Base-by-base conservation (phyloP, 768 basidiomycete genomes). In the Lactarius vividus region DNA sequence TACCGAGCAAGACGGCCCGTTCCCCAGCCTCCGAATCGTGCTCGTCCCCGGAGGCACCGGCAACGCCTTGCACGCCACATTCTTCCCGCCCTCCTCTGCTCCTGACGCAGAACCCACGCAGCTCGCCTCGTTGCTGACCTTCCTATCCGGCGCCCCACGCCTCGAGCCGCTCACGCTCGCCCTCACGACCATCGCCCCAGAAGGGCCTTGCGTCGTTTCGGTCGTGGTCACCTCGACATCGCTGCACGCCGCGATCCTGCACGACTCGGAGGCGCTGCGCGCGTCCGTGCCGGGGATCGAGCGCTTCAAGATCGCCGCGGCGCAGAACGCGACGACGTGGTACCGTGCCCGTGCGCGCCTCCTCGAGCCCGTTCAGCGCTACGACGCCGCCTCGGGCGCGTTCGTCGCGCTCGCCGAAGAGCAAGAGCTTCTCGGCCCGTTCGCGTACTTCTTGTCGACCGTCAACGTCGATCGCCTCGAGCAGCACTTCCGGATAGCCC, bases 391-490 rank as follows among this genome's bases (percentile, higher is more conserved):
- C 2, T 74, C 75, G 11, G 73, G 80, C 37, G 63, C 74, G 4
- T 90, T 94, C 72, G 73, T 84, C 18, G 69, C 77, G 1, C 76
- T 80, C 70, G 75, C 76, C 2, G 68, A 75, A 20, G 70, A 74
- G n/a, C 73, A 85, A 15, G 78, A 81, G 42, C 67, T 94, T 11
- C 71, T 80, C 3, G 96, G 94, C 2, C 94, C 94, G 5, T 97
- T 96, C 72, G 80, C 83, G 31, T 98, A 98, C 77, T 91, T 97
- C 74, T 76, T 95, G 29, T 85, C 89, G 10, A 89, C 91, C 0
- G 81, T 89, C 61, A 91, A 94, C 67, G 91, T 91, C 52, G 91
- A 94, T 76, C 83, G 96, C 15, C 79, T 98, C 69, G 96, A 98
- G 75, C 85, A 91, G 5, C 74, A 79, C 15, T 96, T 98, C 74